Evolutionary conservation across 257 asterid species (phyloP), one percentile per base, ranked within the genome.

Genomic region (Apocynum venetum): DNA sequence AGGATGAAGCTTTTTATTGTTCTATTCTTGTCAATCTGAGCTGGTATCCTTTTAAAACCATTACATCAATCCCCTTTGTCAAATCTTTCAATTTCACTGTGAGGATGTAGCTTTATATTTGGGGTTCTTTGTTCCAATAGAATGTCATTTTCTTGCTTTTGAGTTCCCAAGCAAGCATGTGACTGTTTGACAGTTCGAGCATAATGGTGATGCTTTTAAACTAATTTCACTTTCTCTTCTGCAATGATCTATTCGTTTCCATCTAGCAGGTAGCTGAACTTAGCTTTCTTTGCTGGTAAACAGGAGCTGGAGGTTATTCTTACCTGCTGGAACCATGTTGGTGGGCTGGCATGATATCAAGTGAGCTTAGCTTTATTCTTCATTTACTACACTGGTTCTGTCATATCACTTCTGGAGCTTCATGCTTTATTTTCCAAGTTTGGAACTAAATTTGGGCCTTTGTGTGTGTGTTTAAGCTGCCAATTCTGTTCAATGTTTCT

Each of bases 261-360:
- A 15, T 71, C 52, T 35, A 48, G 52, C 51, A 14, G 19, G 15
- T 71, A 31, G 43, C 59, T 65, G 47, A 55, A n/a, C 36, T 53
- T 77, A 0, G 60, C 40, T 70, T 35, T 56, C 35, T 44, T 68
- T 71, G 64, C 36, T 59, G 66, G 44, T 79, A 61, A 44, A 41
- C 91, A 93, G 97, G 97, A 44, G 86, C 80, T 73, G 98, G 98
- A 83, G 98, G 98, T 15, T 93, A 90, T 82, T 89, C 96, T 35
- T 91, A 93, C 83, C 81, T 93, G 53, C 82, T 84, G 40, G 98
- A 93, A 84, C 96, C 97, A 51, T 86, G 90, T n/a, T 93, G 98
- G 98, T 93, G 98, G 97, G 84, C 87, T 40, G 98, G 98, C 82
- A 87, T 91, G 97, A 89, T 91, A 55, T 83, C 96, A 74, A 93